A percentile compares a stretch with the other conserved stretches of the same genome.
Conservation (phyloP, 78 protist species). For the Tieghemostelium lacteum region DNA sequence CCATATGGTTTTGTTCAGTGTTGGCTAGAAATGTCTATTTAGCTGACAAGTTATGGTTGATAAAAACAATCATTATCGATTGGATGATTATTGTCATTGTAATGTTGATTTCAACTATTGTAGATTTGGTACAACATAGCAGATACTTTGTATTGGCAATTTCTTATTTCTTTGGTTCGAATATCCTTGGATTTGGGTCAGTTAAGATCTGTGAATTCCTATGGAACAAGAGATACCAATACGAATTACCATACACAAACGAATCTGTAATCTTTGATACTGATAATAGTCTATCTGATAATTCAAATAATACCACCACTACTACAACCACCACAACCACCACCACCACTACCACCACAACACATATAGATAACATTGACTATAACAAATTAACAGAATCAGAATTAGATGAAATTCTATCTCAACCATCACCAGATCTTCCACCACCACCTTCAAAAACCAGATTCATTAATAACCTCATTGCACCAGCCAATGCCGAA, state of each 20-base stretch:
- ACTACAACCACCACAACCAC: not conserved
- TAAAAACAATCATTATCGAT: conserved; percentile 50
- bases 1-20: not conserved
- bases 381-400: conserved; percentile 32
- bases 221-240: conserved; percentile 8
- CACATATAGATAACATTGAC: not conserved
- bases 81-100: conserved; percentile 21
- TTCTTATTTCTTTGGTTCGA: conserved; percentile 42
- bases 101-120: not conserved
- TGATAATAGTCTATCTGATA: not conserved
- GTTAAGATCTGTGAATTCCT: conserved; percentile 22
- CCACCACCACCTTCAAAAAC: conserved; percentile 29
- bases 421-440: conserved; percentile 24
- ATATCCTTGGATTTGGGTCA: conserved; percentile 33
- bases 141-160: not conserved
- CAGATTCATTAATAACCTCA: conserved; percentile 53
- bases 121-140: conserved; percentile 1
- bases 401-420: conserved; percentile 36
- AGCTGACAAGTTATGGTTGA: conserved; percentile 66
- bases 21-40: conserved; percentile 2
- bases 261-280: conserved; percentile 18
- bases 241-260: not conserved
- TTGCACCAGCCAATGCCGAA: conserved; percentile 33
- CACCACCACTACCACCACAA: not conserved
- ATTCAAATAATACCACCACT: not conserved